phyloP scores from a whole-genome alignment of 129 eudicot species.

The Lonicera japonica region DNA sequence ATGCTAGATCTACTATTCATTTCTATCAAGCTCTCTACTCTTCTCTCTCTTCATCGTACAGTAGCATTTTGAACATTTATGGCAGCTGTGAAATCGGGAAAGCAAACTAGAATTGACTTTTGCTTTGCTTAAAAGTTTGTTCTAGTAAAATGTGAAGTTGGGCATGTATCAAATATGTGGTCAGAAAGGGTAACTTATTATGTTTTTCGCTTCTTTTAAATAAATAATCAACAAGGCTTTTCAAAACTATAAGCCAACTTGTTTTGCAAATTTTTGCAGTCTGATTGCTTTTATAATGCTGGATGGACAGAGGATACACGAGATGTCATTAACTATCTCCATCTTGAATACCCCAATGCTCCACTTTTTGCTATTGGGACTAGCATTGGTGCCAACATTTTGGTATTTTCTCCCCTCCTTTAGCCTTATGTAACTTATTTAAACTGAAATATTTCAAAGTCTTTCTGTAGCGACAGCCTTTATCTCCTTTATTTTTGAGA shows the following conservation, averaged over 20 bases:
- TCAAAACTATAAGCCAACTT: conserved; percentile 10
- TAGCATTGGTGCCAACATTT: conserved; percentile 90
- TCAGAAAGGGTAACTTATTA: too few relatives aligned
- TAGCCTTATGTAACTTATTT: neutral
- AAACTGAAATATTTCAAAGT: neutral
- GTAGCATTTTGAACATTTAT: too few relatives aligned
- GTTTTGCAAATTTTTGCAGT: conserved; percentile 33
- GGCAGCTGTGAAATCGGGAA: too few relatives aligned
- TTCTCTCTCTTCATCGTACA: too few relatives aligned
- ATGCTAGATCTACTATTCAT: too few relatives aligned
- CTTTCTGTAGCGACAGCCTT: neutral
- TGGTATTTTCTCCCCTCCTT: conserved; percentile 34
- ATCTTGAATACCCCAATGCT: conserved; percentile 53
- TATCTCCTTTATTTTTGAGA: neutral
- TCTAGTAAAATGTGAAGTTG: too few relatives aligned
- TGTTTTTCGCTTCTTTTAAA: too few relatives aligned
- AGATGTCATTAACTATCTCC: conserved; percentile 54
- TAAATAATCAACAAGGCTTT: neutral
- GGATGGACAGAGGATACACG: conserved; percentile 93
- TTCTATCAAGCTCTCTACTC: too few relatives aligned
- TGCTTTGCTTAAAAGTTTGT: too few relatives aligned
- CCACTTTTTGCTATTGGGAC: conserved; percentile 80
- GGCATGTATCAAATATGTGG: too few relatives aligned
- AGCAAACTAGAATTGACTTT: too few relatives aligned
- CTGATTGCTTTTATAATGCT: conserved; percentile 98